These are phyloP conservation scores for Aspergillus tubingensis DNA, from an alignment of 2,329 filamentous ascomycete genomes.

Conservation along the genomic window DNA sequence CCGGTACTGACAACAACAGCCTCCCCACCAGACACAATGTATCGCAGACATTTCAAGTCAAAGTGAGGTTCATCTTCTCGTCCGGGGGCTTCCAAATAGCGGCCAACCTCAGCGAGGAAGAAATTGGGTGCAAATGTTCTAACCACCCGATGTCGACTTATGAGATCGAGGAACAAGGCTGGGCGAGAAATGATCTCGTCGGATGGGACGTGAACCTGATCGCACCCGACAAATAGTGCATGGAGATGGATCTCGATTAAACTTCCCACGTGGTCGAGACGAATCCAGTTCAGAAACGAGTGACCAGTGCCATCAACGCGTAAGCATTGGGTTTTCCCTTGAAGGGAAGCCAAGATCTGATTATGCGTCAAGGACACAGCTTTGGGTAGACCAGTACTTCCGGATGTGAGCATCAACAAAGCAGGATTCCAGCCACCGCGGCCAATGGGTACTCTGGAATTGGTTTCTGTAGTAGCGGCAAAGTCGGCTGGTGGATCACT, in stretches of 20 bases:
- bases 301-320: neutral
- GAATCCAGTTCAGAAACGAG: slow-evolving; percentile 52
- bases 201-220: slow-evolving; percentile 25
- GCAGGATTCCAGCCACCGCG: slow-evolving; percentile 20
- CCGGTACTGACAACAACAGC: slow-evolving; percentile 41
- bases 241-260: slow-evolving; percentile 56
- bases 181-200: slow-evolving; percentile 35
- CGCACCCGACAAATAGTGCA: slow-evolving; percentile 35
- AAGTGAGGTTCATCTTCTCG: neutral
- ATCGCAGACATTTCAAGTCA: slow-evolving; percentile 7
- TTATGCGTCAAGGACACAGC: slow-evolving; percentile 49
- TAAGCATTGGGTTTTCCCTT: slow-evolving; percentile 40
- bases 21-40: slow-evolving; percentile 48
- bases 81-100: neutral
- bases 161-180: slow-evolving; percentile 42
- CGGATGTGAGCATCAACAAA: slow-evolving; percentile 56
- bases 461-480: neutral
- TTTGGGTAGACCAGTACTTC: slow-evolving; percentile 55
- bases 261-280: slow-evolving; percentile 57
- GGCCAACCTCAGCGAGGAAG: slow-evolving; percentile 19
- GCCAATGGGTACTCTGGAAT: neutral
- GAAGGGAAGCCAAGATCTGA: slow-evolving; percentile 47
- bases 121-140: slow-evolving; percentile 32
- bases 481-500: neutral
- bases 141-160: slow-evolving; percentile 38